These are phyloP conservation scores for Penicillium sp. DNA, from an alignment of 2,329 filamentous ascomycete genomes.

Conservation along the genomic window DNA sequence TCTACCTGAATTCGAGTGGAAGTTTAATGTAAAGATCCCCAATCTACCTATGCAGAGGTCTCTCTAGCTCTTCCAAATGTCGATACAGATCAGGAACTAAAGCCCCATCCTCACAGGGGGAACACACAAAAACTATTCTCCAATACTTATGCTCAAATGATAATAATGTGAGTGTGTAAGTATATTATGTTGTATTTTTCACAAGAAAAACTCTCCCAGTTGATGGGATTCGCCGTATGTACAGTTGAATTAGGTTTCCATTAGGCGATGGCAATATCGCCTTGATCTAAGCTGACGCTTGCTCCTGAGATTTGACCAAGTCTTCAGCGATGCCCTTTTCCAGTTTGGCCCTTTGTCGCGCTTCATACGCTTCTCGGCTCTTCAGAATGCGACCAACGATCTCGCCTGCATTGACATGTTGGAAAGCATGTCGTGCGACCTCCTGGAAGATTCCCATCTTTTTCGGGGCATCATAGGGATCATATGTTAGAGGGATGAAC, in stretches of 20 bases:
- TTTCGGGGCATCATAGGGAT: conserved; percentile 79
- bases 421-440: conserved; percentile 74
- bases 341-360: conserved; percentile 84
- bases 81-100: neutral
- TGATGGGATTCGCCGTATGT: conserved; percentile 14
- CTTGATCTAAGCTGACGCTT: conserved; percentile 30
- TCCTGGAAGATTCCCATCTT: conserved; percentile 80
- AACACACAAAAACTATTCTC: neutral
- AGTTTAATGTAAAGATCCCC: neutral
- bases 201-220: neutral
- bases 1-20: conserved; percentile 2
- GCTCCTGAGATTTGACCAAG: conserved; percentile 61
- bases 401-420: conserved; percentile 85
- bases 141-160: no score
- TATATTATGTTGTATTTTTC: neutral
- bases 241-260: conserved; percentile 5
- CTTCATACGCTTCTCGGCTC: conserved; percentile 85
- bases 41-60: no score
- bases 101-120: neutral
- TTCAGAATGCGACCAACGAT: conserved; percentile 90
- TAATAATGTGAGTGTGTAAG: neutral
- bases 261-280: neutral
- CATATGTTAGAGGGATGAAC: conserved; percentile 77
- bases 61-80: neutral
- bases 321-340: conserved; percentile 79